Conservation (phyloP, 306 rosid species). For the Vigna mungo region DNA sequence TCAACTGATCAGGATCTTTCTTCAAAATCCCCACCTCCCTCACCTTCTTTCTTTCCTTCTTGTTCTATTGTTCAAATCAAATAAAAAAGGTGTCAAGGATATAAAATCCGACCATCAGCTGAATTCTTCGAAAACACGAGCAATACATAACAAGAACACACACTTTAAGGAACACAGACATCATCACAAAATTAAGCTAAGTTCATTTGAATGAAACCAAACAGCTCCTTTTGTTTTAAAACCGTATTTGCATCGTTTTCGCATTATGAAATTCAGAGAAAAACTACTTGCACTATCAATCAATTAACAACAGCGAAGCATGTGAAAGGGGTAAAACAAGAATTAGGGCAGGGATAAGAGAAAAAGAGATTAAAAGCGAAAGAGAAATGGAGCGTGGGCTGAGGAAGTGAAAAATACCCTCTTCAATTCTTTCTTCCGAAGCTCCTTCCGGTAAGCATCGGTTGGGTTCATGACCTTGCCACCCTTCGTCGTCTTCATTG, state of each 20-base stretch:
- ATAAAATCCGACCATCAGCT: not conserved
- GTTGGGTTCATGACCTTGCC: conserved; percentile 99
- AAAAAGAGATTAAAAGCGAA: not conserved
- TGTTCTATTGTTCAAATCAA: conserved; percentile 64
- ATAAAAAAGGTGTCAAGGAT: not conserved
- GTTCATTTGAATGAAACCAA: conserved; percentile 21
- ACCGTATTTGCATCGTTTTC: not conserved
- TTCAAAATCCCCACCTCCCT: conserved; percentile 99
- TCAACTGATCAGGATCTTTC: conserved; percentile 90
- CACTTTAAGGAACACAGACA: not conserved
- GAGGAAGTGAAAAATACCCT: conserved; percentile 58
- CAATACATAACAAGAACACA: not conserved
- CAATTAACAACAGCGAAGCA: not conserved
- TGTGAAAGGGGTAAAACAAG: not conserved
- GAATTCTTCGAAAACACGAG: not conserved
- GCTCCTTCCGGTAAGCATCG: conserved; percentile 94
- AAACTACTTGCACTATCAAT: not conserved
- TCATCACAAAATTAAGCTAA: not conserved
- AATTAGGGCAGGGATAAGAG: conserved; percentile 28
- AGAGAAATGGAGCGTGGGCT: not conserved
- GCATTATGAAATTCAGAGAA: not conserved
- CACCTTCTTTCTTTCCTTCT: conserved; percentile 97
- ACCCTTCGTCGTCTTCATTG: conserved; percentile 95
- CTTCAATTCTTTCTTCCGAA: conserved; percentile 94
- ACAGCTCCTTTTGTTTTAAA: not conserved